Conservation (phyloP, 2,329 filamentous ascomycete species). For the Trematosphaeria pertusa region DNA sequence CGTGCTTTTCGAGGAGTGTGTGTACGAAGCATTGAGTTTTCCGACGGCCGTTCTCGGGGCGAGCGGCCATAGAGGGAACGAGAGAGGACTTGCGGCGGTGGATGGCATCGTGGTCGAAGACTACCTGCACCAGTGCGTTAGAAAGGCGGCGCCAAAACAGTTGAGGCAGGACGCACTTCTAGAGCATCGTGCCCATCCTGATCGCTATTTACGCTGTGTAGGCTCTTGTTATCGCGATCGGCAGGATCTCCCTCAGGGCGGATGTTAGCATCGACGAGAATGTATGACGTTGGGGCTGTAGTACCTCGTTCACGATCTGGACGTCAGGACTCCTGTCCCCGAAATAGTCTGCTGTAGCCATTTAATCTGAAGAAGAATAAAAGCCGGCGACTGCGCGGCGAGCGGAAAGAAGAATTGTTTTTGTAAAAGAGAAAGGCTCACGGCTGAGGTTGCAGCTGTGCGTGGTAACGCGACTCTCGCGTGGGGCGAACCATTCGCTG, state of each 20-base stretch:
- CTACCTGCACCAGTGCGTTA: slow-evolving; percentile 53
- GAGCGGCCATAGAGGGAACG: slow-evolving; percentile 51
- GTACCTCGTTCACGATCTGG: slow-evolving; percentile 35
- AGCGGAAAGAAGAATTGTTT: too few relatives aligned
- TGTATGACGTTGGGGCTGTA: slow-evolving; percentile 24
- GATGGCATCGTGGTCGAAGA: slow-evolving; percentile 60
- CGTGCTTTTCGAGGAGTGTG: slow-evolving; percentile 60
- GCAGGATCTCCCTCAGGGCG: slow-evolving; percentile 40
- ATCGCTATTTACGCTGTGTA: slow-evolving; percentile 39
- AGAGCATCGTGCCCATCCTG: slow-evolving; percentile 49
- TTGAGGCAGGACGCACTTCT: slow-evolving; percentile 41
- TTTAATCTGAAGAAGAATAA: too few relatives aligned
- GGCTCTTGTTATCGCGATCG: slow-evolving; percentile 38
- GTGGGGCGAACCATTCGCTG: slow-evolving; percentile 8
- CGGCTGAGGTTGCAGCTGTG: too few relatives aligned
- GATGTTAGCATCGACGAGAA: slow-evolving; percentile 40
- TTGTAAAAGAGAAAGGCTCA: too few relatives aligned
- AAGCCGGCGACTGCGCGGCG: too few relatives aligned
- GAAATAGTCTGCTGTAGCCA: slow-evolving; percentile 33
- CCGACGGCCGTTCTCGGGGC: slow-evolving; percentile 44
- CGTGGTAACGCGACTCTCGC: slow-evolving; percentile 1
- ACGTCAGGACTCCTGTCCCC: slow-evolving; percentile 22
- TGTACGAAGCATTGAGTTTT: slow-evolving; percentile 69
- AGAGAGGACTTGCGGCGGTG: slow-evolving; percentile 68
- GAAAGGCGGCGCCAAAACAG: not conserved